phyloP scores from a whole-genome alignment of 202 grass and related monocot genomes.

The Schoenoplectus tabernaemontani region DNA sequence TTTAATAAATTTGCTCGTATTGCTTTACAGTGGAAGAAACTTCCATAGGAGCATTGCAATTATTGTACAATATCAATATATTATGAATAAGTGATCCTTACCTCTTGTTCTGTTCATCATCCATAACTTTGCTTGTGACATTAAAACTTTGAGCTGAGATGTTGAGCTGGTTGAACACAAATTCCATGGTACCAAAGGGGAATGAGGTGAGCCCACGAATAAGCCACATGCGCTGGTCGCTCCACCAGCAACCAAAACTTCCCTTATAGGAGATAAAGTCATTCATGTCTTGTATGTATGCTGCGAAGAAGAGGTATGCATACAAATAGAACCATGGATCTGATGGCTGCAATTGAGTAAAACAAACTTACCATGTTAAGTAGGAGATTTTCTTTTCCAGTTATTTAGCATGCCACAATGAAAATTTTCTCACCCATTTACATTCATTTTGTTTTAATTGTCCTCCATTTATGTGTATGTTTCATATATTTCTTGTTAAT shows the following conservation, averaged over 20 bases:
- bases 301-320: constrained; percentile 34
- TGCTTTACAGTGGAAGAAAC: too few relatives aligned
- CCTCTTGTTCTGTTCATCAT: constrained; percentile 26
- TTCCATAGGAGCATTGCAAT: neutral
- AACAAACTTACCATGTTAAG: too few relatives aligned
- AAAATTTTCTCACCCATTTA: too few relatives aligned
- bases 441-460: too few relatives aligned
- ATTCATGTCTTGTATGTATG: constrained; percentile 27
- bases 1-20: too few relatives aligned
- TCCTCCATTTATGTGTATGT: too few relatives aligned
- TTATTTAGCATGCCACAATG: too few relatives aligned
- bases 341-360: constrained; percentile 11
- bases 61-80: neutral
- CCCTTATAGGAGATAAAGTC: constrained; percentile 15
- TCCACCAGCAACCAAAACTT: constrained; percentile 29
- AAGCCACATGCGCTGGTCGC: constrained; percentile 34
- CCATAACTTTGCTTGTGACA: constrained; percentile 39
- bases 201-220: constrained; percentile 16
- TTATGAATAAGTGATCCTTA: neutral
- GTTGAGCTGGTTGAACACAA: constrained; percentile 25
- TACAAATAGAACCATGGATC: constrained; percentile 42
- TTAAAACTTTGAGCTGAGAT: constrained; percentile 31
- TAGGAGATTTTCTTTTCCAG: too few relatives aligned
- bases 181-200: constrained; percentile 27
- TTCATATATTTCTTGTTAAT: too few relatives aligned